A percentile compares a stretch with the other conserved stretches of the same genome.
phyloP scores from a whole-genome alignment of 352 stramenopile species.

The Thraustochytrium sp. region DNA sequence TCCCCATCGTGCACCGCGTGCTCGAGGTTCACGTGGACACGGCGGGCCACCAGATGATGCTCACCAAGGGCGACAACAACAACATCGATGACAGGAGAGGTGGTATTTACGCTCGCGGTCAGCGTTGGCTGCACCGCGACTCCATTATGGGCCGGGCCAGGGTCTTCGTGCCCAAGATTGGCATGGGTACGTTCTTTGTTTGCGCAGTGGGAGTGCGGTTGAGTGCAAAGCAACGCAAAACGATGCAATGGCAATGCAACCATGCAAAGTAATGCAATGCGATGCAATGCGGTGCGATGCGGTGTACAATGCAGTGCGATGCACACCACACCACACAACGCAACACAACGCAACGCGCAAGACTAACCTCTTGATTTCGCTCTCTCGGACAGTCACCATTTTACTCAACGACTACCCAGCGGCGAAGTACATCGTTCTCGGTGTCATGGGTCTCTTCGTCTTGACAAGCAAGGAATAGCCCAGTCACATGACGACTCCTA shows the following conservation, averaged over 20 bases:
- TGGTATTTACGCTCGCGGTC: slow-evolving; percentile 87
- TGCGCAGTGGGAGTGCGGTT: not conserved
- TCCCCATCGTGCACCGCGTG: slow-evolving; percentile 98
- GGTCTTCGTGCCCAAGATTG: slow-evolving; percentile 58
- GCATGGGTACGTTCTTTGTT: slow-evolving; percentile 28
- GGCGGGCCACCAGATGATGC: not conserved
- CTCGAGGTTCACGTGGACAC: slow-evolving; percentile 81
- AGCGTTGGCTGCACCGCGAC: slow-evolving; percentile 95
- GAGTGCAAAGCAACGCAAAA: slow-evolving; percentile 53
- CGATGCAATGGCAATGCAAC: slow-evolving; percentile 94
- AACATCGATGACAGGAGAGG: slow-evolving; percentile 86
- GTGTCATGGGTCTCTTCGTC: slow-evolving; percentile 82
- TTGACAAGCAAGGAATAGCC: slow-evolving; percentile 77
- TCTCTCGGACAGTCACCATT: slow-evolving; percentile 88
- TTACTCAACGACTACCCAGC: slow-evolving; percentile 97
- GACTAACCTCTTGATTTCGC: not conserved
- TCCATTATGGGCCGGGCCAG: slow-evolving; percentile 94
- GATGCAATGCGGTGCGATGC: no score
- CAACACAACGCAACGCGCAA: no score
- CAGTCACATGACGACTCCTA: no score
- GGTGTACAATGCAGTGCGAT: no score
- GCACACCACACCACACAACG: no score
- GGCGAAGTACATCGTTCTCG: slow-evolving; percentile 86
- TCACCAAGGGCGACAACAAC: slow-evolving; percentile 99
- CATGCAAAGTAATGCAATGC: no score